Conservation (phyloP, 1,139 yeast species). For the Geotrichum reessii region DNA sequence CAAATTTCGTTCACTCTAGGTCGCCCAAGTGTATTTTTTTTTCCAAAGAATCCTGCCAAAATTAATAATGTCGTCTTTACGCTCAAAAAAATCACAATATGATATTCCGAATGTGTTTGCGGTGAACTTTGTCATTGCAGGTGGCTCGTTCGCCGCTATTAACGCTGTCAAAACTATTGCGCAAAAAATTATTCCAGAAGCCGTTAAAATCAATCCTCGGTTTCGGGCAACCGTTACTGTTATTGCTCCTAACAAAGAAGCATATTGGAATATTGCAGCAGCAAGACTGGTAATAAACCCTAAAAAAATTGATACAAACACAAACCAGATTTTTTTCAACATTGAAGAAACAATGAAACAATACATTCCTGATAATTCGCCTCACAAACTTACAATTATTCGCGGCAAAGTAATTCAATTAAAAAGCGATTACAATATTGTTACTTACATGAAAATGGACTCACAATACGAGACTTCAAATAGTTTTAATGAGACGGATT, state of each 20-base stretch:
- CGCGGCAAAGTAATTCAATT: slow-evolving; percentile 15
- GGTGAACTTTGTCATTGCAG: slow-evolving; percentile 13
- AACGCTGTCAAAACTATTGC: slow-evolving; percentile 9
- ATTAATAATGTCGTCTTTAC: not conserved
- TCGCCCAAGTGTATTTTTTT: not conserved
- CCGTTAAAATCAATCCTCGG: not conserved
- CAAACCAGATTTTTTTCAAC: slow-evolving; percentile 9
- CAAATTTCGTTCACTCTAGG: too few species aligned
- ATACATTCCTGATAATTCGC: slow-evolving; percentile 4
- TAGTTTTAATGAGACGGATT: not conserved
- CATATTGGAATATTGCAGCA: slow-evolving; percentile 19
- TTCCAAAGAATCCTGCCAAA: not conserved
- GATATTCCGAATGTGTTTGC: not conserved
- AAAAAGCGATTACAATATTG: not conserved
- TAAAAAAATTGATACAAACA: slow-evolving; percentile 3
- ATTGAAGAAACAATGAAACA: slow-evolving; percentile 5
- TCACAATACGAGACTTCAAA: not conserved
- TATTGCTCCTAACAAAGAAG: slow-evolving; percentile 16
- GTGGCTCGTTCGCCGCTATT: slow-evolving; percentile 19
- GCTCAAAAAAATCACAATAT: not conserved
- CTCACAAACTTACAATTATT: slow-evolving; percentile 2
- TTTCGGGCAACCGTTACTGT: slow-evolving; percentile 7
- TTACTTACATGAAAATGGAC: slow-evolving; percentile 5
- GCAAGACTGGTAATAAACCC: slow-evolving; percentile 9
- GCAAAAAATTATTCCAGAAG: slow-evolving; percentile 11